Evolutionary conservation across 352 stramenopile species (phyloP).

Genomic region (Phytophthora foliorum): DNA sequence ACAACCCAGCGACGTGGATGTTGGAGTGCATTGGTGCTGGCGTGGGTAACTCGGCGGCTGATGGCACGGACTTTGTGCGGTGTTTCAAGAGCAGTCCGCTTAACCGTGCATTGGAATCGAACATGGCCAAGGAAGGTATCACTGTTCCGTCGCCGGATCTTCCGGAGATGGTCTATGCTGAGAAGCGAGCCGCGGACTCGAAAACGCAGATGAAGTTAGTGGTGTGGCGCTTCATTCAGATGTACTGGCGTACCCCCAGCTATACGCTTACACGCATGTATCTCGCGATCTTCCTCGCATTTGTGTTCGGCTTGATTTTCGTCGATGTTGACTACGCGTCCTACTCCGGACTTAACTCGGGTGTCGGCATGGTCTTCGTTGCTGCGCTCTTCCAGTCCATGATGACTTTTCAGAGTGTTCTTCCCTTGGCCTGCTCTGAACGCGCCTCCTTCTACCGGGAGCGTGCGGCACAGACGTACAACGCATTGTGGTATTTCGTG

Average conservation of each 20-base stretch:
- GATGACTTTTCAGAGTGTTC: conserved; percentile 68
- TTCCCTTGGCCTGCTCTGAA: conserved; percentile 86
- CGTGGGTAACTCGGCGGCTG: conserved; percentile 27
- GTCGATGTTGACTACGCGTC: conserved; percentile 36
- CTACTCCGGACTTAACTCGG: conserved; percentile 43
- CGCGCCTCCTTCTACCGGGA: conserved; percentile 86
- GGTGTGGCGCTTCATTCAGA: conserved; percentile 28
- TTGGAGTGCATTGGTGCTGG: conserved; percentile 54
- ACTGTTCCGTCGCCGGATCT: conserved; percentile 17
- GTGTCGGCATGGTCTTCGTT: conserved; percentile 86
- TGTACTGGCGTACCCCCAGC: conserved; percentile 61
- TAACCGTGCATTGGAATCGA: conserved; percentile 8
- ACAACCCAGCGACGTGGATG: conserved; percentile 43
- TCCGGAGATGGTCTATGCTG: conserved; percentile 34
- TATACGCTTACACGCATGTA: conserved; percentile 83
- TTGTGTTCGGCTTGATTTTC: conserved; percentile 84
- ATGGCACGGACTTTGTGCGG: conserved; percentile 30
- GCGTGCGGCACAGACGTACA: conserved; percentile 83
- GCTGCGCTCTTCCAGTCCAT: conserved; percentile 68
- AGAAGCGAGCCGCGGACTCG: conserved; percentile 35
- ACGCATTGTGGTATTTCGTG: conserved; percentile 55
- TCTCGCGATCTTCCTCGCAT: conserved; percentile 59
- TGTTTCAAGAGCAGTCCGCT: conserved; percentile 30
- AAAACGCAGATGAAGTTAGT: conserved; percentile 41
- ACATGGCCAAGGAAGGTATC: conserved; percentile 39